Percentiles rank a stretch among this genome's conserved stretches.
Conservation (phyloP, 805 yeast species). For the Candida manassasensis region DNA sequence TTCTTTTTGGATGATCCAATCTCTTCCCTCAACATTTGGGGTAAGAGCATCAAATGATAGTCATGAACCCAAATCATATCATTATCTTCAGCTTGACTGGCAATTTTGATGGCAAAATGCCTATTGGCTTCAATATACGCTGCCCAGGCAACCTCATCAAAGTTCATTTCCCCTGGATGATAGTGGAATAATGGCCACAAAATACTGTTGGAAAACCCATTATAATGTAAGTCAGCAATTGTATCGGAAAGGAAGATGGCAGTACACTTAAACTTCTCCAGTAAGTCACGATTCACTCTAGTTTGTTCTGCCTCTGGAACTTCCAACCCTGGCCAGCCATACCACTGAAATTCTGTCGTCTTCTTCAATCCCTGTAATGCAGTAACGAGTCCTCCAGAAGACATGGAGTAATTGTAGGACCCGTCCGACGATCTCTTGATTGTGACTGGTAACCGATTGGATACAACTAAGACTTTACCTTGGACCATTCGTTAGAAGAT, state of each 20-base stretch:
- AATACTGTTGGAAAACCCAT: conserved; percentile 91
- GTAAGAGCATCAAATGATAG: conserved; percentile 92
- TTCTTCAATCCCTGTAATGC: conserved; percentile 90
- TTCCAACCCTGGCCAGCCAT: conserved; percentile 93
- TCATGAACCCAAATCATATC: conserved; percentile 98
- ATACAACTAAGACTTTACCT: conserved; percentile 87
- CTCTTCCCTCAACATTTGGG: conserved; percentile 73
- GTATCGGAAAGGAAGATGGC: conserved; percentile 87
- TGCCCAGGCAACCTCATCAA: conserved; percentile 96
- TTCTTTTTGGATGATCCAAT: conserved; percentile 46
- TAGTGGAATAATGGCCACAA: conserved; percentile 98
- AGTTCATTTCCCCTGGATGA: conserved; percentile 98
- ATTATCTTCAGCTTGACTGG: conserved; percentile 65
- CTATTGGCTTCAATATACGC: conserved; percentile 93
- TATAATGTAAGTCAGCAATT: conserved; percentile 92
- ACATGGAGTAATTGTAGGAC: conserved; percentile 78
- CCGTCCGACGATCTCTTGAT: conserved; percentile 62
- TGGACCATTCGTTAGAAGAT: conserved; percentile 14
- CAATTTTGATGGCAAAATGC: conserved; percentile 71
- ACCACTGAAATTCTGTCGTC: conserved; percentile 85
- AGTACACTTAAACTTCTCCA: conserved; percentile 76
- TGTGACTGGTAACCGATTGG: conserved; percentile 94
- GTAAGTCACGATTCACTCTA: conserved; percentile 63
- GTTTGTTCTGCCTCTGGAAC: conserved; percentile 73
- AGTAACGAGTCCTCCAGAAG: conserved; percentile 95